phyloP scores from a whole-genome alignment of 2,329 filamentous ascomycete species.

The Stromatinia cepivora region DNA sequence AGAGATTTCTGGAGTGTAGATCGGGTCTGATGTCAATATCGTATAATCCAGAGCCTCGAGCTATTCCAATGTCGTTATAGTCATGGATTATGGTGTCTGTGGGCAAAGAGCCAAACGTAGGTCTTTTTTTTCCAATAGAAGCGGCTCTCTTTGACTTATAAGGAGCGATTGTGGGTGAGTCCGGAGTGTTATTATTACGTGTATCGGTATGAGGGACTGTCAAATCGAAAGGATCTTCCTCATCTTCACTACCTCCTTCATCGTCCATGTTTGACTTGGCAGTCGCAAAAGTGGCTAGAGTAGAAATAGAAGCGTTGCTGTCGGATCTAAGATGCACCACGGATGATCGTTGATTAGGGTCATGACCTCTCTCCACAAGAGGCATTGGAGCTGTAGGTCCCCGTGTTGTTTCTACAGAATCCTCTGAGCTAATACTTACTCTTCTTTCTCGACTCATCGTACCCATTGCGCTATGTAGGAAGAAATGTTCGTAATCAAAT shows the following conservation, averaged over 20 bases:
- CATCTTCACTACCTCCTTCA: conserved; percentile 43
- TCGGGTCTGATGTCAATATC: conserved; percentile 51
- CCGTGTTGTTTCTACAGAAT: conserved; percentile 62
- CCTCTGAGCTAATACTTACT: conserved; percentile 58
- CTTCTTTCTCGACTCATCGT: conserved; percentile 60
- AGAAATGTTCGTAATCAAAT: conserved; percentile 96
- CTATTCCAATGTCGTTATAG: conserved; percentile 21
- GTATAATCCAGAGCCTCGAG: conserved; percentile 28
- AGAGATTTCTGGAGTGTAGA: conserved; percentile 47
- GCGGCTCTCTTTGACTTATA: conserved; percentile 23
- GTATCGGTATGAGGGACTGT: neutral
- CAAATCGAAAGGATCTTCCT: conserved; percentile 36
- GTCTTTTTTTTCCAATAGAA: conserved; percentile 33
- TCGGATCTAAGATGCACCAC: conserved; percentile 50
- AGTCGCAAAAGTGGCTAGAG: conserved; percentile 62
- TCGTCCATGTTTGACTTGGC: conserved; percentile 54
- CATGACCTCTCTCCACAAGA: conserved; percentile 12
- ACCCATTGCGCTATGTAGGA: conserved; percentile 88
- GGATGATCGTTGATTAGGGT: conserved; percentile 29
- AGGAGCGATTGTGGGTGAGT: conserved; percentile 12
- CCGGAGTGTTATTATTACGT: neutral
- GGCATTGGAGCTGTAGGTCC: conserved; percentile 40
- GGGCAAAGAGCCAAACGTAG: conserved; percentile 36
- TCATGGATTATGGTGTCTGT: conserved; percentile 24
- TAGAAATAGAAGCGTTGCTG: conserved; percentile 61